These are phyloP conservation scores for Ilyonectria mors-panacis DNA, from an alignment of 2,329 filamentous ascomycete genomes.

Conservation along the genomic window DNA sequence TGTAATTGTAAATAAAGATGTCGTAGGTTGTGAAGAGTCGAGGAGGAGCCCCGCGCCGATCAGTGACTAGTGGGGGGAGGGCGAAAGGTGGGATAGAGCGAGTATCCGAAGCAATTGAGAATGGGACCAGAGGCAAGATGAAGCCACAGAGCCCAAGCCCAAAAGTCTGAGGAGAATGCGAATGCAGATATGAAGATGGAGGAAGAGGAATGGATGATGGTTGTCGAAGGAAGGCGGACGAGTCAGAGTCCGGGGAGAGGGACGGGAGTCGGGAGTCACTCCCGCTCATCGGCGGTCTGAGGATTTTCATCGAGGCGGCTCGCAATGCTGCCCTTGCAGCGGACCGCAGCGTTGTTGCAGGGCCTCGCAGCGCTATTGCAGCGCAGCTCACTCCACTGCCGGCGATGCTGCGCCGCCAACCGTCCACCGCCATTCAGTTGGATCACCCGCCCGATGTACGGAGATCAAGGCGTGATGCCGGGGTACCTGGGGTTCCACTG, in stretches of 20 bases:
- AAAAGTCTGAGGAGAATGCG: background rate
- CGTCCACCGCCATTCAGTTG: constrained; percentile 45
- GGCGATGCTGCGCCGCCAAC: constrained; percentile 26
- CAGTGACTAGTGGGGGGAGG: background rate
- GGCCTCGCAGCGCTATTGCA: constrained; percentile 30
- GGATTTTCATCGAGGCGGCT: constrained; percentile 23
- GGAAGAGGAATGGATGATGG: constrained; percentile 14
- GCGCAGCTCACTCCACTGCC: constrained; percentile 13
- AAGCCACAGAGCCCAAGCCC: constrained; percentile 5
- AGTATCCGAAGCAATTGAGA: constrained; percentile 8
- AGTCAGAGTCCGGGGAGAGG: constrained; percentile 32
- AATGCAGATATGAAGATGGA: constrained; percentile 3
- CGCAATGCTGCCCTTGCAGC: constrained; percentile 31
- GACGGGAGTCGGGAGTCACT: constrained; percentile 45
- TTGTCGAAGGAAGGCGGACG: constrained; percentile 25
- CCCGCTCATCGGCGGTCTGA: constrained; percentile 47
- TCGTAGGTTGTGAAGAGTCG: background rate
- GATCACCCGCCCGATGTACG: constrained; percentile 45
- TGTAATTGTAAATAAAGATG: constrained; percentile 3
- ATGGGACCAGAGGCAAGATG: background rate
- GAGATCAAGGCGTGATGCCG: constrained; percentile 34
- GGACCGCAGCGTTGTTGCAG: constrained; percentile 24
- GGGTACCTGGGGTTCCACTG: constrained; percentile 21
- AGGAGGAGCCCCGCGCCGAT: constrained; percentile 19
- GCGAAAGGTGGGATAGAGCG: background rate